phyloP scores from a whole-genome alignment of 73 alveolate genomes.

The Paramecium biaurelia region DNA sequence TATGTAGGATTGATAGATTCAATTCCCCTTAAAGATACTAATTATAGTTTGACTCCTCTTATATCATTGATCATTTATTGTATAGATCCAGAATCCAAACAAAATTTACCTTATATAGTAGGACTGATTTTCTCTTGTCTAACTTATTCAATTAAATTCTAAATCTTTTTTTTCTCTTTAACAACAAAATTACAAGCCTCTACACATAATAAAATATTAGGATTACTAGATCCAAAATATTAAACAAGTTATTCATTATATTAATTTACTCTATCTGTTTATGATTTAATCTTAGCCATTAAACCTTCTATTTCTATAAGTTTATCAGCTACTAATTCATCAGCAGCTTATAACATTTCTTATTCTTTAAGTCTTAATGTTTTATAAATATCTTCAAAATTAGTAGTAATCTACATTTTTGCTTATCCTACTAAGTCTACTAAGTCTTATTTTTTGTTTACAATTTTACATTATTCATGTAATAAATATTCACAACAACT shows the following conservation, averaged over 20 bases:
- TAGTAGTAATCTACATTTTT: neutral
- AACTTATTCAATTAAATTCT: neutral
- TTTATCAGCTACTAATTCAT: conserved; percentile 47
- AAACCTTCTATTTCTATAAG: conserved; percentile 4
- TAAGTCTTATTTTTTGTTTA: neutral
- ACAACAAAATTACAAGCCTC: conserved; percentile 53
- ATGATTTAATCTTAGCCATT: neutral
- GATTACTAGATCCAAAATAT: neutral
- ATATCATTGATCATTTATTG: conserved; percentile 41
- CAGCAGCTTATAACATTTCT: conserved; percentile 47
- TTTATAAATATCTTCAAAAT: conserved; percentile 6
- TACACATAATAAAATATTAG: neutral
- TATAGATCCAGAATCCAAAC: conserved; percentile 47
- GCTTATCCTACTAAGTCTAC: conserved; percentile 29
- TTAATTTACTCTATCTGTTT: conserved; percentile 17
- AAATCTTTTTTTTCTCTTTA: conserved; percentile 44
- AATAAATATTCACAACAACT: neutral
- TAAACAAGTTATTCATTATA: neutral
- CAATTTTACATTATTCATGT: conserved; percentile 41
- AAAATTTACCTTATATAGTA: conserved; percentile 50
- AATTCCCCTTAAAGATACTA: conserved; percentile 48
- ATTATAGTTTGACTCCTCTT: conserved; percentile 42
- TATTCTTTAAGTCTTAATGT: neutral
- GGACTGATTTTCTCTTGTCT: conserved; percentile 20
- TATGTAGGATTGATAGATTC: conserved; percentile 60